Conservation (phyloP, 108 stramenopile genomes). For the Discostella stelligeroides region DNA sequence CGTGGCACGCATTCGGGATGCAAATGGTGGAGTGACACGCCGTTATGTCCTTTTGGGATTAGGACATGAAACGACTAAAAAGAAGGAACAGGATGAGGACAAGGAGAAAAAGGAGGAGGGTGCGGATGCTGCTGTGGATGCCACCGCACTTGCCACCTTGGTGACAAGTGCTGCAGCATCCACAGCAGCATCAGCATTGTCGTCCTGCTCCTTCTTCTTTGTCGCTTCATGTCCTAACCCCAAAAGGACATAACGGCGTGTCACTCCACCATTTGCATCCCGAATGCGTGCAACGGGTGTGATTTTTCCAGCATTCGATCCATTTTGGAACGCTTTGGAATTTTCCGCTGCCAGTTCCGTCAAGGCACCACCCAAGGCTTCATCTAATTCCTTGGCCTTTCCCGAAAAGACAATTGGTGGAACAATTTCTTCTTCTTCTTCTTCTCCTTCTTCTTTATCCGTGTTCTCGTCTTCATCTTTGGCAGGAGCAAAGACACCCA, state of each 20-base stretch:
- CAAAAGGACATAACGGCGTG: conserved; percentile 65
- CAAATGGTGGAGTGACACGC: conserved; percentile 46
- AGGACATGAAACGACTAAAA: conserved; percentile 52
- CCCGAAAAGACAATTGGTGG: conserved; percentile 55
- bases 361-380: conserved; percentile 65
- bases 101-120: conserved; percentile 48
- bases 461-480: conserved; percentile 51
- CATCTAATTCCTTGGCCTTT: conserved; percentile 67
- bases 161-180: conserved; percentile 69
- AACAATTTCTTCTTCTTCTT: conserved; percentile 48
- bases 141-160: conserved; percentile 47
- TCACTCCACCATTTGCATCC: conserved; percentile 29
- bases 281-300: conserved; percentile 68
- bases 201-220: conserved; percentile 38
- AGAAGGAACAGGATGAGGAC: conserved; percentile 36
- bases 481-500: conserved; percentile 74
- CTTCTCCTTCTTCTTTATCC: conserved; percentile 52
- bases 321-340: conserved; percentile 80
- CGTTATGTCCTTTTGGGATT: conserved; percentile 69
- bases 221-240: conserved; percentile 59
- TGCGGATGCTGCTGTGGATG: conserved; percentile 22
- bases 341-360: conserved; percentile 70
- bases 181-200: conserved; percentile 37
- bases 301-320: conserved; percentile 68
- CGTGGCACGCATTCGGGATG: conserved; percentile 50